Percentiles rank a stretch among this genome's conserved stretches.
phyloP scores from a whole-genome alignment of 768 basidiomycete genomes.

The Paxillus involutus region DNA sequence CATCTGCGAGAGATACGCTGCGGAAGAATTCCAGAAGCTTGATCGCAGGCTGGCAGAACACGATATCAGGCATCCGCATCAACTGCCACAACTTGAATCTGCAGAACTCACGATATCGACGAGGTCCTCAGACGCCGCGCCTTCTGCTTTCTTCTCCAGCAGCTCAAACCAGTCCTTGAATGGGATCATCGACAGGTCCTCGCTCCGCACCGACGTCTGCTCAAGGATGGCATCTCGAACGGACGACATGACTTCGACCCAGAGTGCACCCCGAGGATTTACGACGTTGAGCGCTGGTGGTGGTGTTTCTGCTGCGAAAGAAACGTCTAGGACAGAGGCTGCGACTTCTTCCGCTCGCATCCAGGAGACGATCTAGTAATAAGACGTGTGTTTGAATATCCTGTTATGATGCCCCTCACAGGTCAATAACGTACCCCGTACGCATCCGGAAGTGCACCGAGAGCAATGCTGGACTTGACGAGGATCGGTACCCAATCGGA shows the following conservation, averaged over 20 bases:
- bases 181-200: slow-evolving; percentile 21
- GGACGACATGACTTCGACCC: slow-evolving; percentile 25
- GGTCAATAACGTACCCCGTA: slow-evolving; percentile 27
- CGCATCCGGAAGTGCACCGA: slow-evolving; percentile 30
- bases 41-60: slow-evolving; percentile 26
- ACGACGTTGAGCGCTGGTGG: slow-evolving; percentile 36
- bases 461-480: slow-evolving; percentile 27
- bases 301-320: slow-evolving; percentile 16
- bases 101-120: slow-evolving; percentile 1
- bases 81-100: background rate
- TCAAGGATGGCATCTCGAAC: slow-evolving; percentile 19
- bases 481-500: slow-evolving; percentile 37
- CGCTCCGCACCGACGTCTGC: slow-evolving; percentile 3
- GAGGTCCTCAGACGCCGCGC: slow-evolving; percentile 1
- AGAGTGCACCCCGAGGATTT: slow-evolving; percentile 34
- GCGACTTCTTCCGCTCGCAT: slow-evolving; percentile 37
- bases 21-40: slow-evolving; percentile 32
- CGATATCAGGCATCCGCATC: background rate
- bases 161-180: slow-evolving; percentile 31
- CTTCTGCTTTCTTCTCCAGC: slow-evolving; percentile 26
- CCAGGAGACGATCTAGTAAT: slow-evolving; percentile 32
- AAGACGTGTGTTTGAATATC: background rate
- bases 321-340: slow-evolving; percentile 32
- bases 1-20: slow-evolving; percentile 3
- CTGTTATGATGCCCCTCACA: background rate